Percentiles rank a stretch among this genome's conserved stretches.
Conservation (phyloP, 768 basidiomycete genomes). For the Aureoboletus auriporus region DNA sequence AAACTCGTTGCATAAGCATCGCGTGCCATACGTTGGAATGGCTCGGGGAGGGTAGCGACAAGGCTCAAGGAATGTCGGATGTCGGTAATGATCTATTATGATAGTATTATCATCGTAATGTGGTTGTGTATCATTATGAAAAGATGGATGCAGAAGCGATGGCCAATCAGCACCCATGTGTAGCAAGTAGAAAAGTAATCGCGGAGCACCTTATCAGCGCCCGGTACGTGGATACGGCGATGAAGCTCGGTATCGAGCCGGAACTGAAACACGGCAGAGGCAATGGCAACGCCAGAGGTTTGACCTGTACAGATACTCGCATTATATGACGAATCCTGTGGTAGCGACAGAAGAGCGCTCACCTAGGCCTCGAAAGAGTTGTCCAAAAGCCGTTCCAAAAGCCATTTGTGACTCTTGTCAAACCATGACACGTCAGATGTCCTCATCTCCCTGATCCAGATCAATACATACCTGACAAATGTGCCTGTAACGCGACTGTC, state of each 20-base stretch:
- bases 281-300: constrained; percentile 18
- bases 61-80: constrained; percentile 20
- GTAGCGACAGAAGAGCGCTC: neutral
- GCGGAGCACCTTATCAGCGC: constrained; percentile 7
- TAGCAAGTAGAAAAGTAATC: neutral
- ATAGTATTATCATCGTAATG: no score
- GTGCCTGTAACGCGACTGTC: constrained; percentile 4
- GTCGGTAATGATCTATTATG: constrained; percentile 9
- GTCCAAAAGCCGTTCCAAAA: constrained; percentile 22
- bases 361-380: constrained; percentile 22
- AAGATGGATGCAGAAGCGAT: neutral
- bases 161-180: neutral
- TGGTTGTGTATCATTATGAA: neutral
- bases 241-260: constrained; percentile 14
- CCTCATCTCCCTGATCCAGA: no score
- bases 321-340: neutral
- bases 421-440: no score
- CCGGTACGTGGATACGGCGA: constrained; percentile 11
- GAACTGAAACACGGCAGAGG: constrained; percentile 21
- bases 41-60: constrained; percentile 5
- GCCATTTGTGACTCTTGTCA: constrained; percentile 17
- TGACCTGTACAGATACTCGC: neutral
- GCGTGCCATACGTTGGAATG: constrained; percentile 12
- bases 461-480: no score
- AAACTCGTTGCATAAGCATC: constrained; percentile 21